Evolutionary conservation across 306 rosid species (phyloP), one percentile per base, ranked within the genome.

Genomic region (Dryas drummondii): DNA sequence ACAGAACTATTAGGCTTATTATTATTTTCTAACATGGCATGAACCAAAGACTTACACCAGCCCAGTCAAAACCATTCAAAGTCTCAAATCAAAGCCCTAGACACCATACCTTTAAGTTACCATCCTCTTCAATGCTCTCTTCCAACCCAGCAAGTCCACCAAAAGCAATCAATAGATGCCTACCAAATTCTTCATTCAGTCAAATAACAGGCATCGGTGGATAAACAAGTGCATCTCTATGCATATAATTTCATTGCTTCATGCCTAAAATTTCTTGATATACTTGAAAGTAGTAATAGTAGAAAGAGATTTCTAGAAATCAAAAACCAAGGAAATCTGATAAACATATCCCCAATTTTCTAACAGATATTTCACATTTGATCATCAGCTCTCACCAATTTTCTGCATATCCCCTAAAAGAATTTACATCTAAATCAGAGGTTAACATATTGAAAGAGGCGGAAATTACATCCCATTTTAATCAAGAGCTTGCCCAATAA

Each of bases 81-180:
- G 54, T 45, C 40, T 50, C 66, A 72, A 45, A 15, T 27, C 10
- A 63, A 62, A 63, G 48, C 22, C 55, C 27, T 46, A 72, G 2
- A 57, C 12, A 46, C 32, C 15, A 57, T 87, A 92, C 97, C 96
- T 92, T 90, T 27, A 88, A 80, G 74, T 75, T 80, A 70, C 75
- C 74, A 71, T 94, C 99, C 89, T 94, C 99, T 83, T 94, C 99
- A 17, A 90, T 79, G 82, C 97, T 78, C 88, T 94, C 97, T 85
- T 94, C 98, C 85, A 94, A 87, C 67, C 98, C 98, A 79, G 98
- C 97, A 83, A 92, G 90, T 79, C 98, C 98, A 78, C 98, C 97
- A 79, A 94, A 94, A 75, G 98, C 88, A 84, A 94, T 94, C 76
- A 91, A 79, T 2, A 94, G 84, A 82, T 94, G 98, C 86, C 98